phyloP scores from a whole-genome alignment of 352 stramenopile species.

The Phytophthora syringae region DNA sequence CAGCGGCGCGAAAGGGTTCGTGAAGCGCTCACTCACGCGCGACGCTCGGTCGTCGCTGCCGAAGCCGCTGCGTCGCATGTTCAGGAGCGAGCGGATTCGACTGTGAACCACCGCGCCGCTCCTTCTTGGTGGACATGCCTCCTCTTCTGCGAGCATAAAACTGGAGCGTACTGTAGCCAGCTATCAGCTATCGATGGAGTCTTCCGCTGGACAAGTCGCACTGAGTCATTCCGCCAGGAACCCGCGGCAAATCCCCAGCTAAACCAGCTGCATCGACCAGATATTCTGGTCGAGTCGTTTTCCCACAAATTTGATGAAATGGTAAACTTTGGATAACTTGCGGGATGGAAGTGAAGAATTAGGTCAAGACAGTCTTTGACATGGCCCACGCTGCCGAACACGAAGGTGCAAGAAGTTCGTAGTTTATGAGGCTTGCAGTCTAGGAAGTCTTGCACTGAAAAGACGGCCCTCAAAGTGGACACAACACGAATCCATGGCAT shows the following conservation, averaged over 20 bases:
- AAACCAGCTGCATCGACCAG: conserved; percentile 9
- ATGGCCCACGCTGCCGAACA: too few relatives aligned
- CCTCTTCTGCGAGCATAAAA: conserved; percentile 19
- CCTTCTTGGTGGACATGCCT: neutral
- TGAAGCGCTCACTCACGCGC: conserved; percentile 31
- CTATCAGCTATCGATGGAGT: neutral
- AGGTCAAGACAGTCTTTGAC: too few relatives aligned
- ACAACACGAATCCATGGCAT: too few relatives aligned
- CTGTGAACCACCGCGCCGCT: neutral
- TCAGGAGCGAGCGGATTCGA: conserved; percentile 17
- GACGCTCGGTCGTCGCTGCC: conserved; percentile 3
- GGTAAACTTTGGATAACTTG: neutral
- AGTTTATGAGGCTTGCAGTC: too few relatives aligned
- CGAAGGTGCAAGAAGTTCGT: too few relatives aligned
- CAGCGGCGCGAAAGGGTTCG: conserved; percentile 44
- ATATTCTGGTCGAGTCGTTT: neutral
- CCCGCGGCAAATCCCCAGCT: conserved; percentile 17
- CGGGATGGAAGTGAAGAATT: too few relatives aligned
- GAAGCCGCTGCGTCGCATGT: conserved; percentile 10
- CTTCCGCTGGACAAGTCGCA: neutral
- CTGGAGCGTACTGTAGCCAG: conserved; percentile 1
- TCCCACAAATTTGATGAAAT: too few relatives aligned
- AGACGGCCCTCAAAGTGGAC: too few relatives aligned
- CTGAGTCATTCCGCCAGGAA: conserved; percentile 20
- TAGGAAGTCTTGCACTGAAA: too few relatives aligned